Base-by-base conservation (phyloP, 1,284 basidiomycete genomes). In the Inonotus obliquus region DNA sequence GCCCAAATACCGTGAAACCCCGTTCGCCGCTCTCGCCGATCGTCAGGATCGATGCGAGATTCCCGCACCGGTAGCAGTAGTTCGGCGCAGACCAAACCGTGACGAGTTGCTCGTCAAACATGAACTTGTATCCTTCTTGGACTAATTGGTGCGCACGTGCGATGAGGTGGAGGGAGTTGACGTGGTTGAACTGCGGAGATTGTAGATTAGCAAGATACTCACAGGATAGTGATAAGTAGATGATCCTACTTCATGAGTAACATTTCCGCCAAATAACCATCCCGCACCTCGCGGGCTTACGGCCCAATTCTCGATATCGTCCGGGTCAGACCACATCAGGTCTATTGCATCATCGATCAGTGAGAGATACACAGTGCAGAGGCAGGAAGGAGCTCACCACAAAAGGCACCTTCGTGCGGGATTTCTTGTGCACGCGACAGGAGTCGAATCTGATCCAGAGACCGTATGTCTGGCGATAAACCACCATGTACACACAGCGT, bases 21-120 rank as follows among this genome's bases (percentile, higher is more conserved):
- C 83, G 76, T 60, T 79, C 76, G 1, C 90, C 89, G 62, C 84
- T 71, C 67, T 88, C 87, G 54, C 81, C 78, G 60, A 92, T 81
- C 1, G 83, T 89, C 71, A 89, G 74, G 65, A 94, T 91, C 44
- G 84, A 86, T 0, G 92, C 91, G 76, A 88, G 78, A 65, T 94
- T 92, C 45, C 92, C 91, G 70, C 85, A 87, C 29, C 92, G 82
- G 70, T 95, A 94, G 71, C 92, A 95, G 73, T 95, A 99, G 73
- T 99, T 99, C 17, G 96, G 96, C 29, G 96, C 96, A 1, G 87
- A 91, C 97, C 96, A 99, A 4, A 99, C 96, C 0, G 97, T 99
- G 0, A 98, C 96, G 38, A 99, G 88, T 60, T 87, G 80, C 64
- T 91, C 85, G 72, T 97, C 92, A 69, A 98, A 98, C 94, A 98